Percentiles rank a stretch among this genome's conserved stretches.
Conservation (phyloP, 169 alveolate species). For the Cryptosporidium xiaoi region DNA sequence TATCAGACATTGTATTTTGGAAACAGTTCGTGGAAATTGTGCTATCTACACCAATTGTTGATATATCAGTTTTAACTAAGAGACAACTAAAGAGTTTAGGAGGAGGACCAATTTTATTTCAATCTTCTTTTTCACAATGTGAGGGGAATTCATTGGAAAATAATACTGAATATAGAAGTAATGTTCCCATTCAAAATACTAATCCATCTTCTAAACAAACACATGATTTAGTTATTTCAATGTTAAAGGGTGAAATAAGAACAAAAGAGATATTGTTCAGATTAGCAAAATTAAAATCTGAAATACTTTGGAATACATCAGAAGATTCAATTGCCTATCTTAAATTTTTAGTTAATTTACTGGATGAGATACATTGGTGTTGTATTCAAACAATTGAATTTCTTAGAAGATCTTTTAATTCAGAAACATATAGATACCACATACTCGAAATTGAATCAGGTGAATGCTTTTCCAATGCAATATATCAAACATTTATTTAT, state of each 20-base stretch:
- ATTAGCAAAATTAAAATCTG: constrained; percentile 31
- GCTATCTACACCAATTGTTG: constrained; percentile 30
- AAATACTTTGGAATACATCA: constrained; percentile 63
- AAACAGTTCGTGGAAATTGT: constrained; percentile 51
- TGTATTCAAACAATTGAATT: constrained; percentile 67
- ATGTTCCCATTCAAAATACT: constrained; percentile 13
- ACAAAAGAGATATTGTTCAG: constrained; percentile 50
- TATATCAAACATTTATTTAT: constrained; percentile 42
- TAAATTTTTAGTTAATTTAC: constrained; percentile 31
- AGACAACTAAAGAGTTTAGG: constrained; percentile 42
- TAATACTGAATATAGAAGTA: neutral
- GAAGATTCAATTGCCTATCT: constrained; percentile 15
- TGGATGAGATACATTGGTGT: constrained; percentile 72
- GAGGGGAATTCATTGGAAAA: constrained; percentile 8
- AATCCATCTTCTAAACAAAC: constrained; percentile 21
- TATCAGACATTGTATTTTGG: constrained; percentile 57
- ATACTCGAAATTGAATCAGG: constrained; percentile 3
- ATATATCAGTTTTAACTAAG: constrained; percentile 41
- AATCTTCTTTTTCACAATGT: constrained; percentile 11
- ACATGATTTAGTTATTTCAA: constrained; percentile 13
- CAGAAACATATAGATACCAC: constrained; percentile 19
- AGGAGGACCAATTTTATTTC: constrained; percentile 65
- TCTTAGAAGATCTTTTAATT: constrained; percentile 39
- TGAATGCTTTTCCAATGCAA: neutral
- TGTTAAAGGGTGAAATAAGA: constrained; percentile 16